phyloP scores from a whole-genome alignment of 257 asterid genomes.

The Haberlea rhodopensis region DNA sequence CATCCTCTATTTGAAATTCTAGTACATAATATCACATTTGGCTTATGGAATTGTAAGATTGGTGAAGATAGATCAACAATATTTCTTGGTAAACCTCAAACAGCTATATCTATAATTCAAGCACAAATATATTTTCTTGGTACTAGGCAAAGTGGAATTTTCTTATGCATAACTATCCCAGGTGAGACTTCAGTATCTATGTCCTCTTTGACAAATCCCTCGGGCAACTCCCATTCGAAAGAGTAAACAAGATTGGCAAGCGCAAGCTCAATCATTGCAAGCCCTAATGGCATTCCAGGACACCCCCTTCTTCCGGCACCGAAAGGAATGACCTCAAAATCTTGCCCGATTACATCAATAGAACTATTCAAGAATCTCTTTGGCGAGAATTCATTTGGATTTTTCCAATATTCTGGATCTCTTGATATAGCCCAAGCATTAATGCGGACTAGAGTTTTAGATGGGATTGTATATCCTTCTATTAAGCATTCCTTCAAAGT shows the following conservation, averaged over 20 bases:
- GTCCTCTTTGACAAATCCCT: neutral
- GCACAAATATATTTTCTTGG: neutral
- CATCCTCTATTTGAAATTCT: no score
- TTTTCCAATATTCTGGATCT: constrained; percentile 24
- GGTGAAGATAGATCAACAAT: no score
- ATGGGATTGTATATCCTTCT: constrained; percentile 18
- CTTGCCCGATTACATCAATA: constrained; percentile 6
- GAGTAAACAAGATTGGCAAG: constrained; percentile 21
- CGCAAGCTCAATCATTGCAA: constrained; percentile 18
- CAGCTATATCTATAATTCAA: neutral
- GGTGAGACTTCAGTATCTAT: constrained; percentile 17
- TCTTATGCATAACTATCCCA: constrained; percentile 22
- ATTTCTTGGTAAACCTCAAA: no score
- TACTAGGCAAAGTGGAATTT: constrained; percentile 13
- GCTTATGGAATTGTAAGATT: no score
- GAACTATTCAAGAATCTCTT: constrained; percentile 21
- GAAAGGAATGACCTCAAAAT: constrained; percentile 23
- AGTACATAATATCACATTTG: no score
- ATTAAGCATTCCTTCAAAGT: neutral
- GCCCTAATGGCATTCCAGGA: no score
- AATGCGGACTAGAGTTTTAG: constrained; percentile 19
- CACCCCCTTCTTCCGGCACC: constrained; percentile 25
- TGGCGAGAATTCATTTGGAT: constrained; percentile 18
- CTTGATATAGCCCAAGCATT: constrained; percentile 29
- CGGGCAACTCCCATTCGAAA: constrained; percentile 24